Conservation (phyloP, 129 eudicot genomes). For the Apium graveolens region DNA sequence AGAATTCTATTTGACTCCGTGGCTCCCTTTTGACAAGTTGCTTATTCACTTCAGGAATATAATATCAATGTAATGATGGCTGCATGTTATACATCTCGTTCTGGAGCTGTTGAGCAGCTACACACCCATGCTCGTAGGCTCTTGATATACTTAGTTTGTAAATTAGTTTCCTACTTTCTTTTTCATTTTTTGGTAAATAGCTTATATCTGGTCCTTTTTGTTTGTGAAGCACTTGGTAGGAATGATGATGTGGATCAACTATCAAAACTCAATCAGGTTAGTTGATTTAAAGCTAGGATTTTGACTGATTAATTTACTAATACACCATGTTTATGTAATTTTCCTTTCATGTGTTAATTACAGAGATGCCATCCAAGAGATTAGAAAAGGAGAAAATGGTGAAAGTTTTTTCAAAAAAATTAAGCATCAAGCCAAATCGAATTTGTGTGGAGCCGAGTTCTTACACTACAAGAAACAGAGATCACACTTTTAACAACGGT, state of each 20-base stretch:
- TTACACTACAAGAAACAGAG: no score
- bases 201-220: slow-evolving; percentile 89
- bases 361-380: no score
- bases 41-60: slow-evolving; percentile 94
- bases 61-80: slow-evolving; percentile 95
- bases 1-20: slow-evolving; percentile 2
- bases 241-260: slow-evolving; percentile 98
- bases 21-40: slow-evolving; percentile 48
- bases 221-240: slow-evolving; percentile 94
- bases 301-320: neutral
- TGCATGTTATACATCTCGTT: slow-evolving; percentile 95
- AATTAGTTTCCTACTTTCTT: neutral
- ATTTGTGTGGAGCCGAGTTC: no score
- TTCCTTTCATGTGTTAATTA: no score
- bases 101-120: slow-evolving; percentile 98
- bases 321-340: no score
- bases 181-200: slow-evolving; percentile 34
- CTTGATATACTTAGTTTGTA: slow-evolving; percentile 42
- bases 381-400: no score
- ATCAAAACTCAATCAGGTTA: slow-evolving; percentile 88
- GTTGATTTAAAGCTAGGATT: neutral
- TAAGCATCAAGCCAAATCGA: no score
- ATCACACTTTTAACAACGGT: no score
- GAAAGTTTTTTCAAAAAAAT: no score
- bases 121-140: slow-evolving; percentile 97